Percentiles rank a stretch among this genome's conserved stretches.
These are phyloP conservation scores for Acidomyces sp. DNA, from an alignment of 495 filamentous ascomycete genomes.

Conservation along the genomic window DNA sequence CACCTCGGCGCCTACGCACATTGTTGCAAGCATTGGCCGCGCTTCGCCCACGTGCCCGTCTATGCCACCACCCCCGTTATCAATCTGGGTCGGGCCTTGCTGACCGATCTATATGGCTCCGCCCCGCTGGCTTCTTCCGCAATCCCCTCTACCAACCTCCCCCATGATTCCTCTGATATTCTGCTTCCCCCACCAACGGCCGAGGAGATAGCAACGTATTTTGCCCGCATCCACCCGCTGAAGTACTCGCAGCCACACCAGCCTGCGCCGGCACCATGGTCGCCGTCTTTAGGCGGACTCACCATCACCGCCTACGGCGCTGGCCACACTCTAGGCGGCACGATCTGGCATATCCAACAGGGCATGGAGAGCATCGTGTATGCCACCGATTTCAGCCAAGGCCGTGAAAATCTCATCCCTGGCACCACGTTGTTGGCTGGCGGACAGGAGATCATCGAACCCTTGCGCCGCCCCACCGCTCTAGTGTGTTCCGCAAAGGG, in stretches of 20 bases:
- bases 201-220: conserved; percentile 85
- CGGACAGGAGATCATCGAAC: conserved; percentile 83
- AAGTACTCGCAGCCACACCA: conserved; percentile 96
- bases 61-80: conserved; percentile 93
- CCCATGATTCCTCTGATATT: conserved; percentile 34
- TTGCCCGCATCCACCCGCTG: conserved; percentile 78
- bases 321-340: conserved; percentile 88
- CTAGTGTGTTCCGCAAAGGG: conserved; percentile 81
- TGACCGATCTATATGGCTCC: conserved; percentile 87
- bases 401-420: conserved; percentile 78
- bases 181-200: conserved; percentile 66
- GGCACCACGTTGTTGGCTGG: conserved; percentile 87
- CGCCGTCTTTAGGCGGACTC: conserved; percentile 77
- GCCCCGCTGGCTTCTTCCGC: conserved; percentile 74
- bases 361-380: conserved; percentile 95
- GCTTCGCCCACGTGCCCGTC: conserved; percentile 84
- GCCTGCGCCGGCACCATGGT: conserved; percentile 71
- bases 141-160: conserved; percentile 37
- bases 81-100: conserved; percentile 74
- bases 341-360: conserved; percentile 98
- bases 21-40: conserved; percentile 90
- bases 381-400: conserved; percentile 95
- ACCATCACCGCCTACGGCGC: conserved; percentile 95
- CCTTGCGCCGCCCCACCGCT: conserved; percentile 82
- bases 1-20: conserved; percentile 92